phyloP scores from a whole-genome alignment of 768 basidiomycete genomes.

The Auriscalpium orientale region DNA sequence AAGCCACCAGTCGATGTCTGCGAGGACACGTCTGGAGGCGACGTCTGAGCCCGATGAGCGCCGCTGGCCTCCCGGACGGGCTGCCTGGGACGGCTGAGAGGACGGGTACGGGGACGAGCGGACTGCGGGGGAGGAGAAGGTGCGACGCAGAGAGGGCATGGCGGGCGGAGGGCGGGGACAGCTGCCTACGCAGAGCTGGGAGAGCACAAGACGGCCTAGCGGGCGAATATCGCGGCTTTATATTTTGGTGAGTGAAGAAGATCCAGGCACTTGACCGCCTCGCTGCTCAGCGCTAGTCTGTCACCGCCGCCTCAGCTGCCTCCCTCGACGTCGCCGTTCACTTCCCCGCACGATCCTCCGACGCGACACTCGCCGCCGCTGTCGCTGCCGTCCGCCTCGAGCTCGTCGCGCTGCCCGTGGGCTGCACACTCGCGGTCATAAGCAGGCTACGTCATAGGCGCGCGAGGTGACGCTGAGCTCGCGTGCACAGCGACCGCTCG shows the following conservation, averaged over 20 bases:
- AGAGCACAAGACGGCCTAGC: not conserved
- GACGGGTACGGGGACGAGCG: conserved; percentile 60
- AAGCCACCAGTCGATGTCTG: conserved; percentile 86
- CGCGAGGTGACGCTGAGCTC: not conserved
- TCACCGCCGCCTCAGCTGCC: not conserved
- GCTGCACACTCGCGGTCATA: not conserved
- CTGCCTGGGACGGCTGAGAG: conserved; percentile 27
- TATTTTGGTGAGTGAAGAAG: not conserved
- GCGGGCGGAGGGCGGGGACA: conserved; percentile 26
- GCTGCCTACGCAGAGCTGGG: conserved; percentile 31
- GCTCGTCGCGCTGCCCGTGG: no score
- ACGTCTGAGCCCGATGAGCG: conserved; percentile 67
- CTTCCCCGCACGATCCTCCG: not conserved
- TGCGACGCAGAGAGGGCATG: conserved; percentile 78
- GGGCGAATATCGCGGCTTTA: not conserved
- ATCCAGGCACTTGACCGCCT: not conserved
- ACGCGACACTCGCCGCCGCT: not conserved
- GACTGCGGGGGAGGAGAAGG: conserved; percentile 60
- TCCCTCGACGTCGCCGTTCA: not conserved
- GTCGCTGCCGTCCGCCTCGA: not conserved
- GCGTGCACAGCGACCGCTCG: no score
- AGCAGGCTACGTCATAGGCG: not conserved
- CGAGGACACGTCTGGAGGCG: conserved; percentile 59
- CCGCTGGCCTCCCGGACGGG: conserved; percentile 29
- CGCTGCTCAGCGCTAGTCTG: not conserved